Base-by-base conservation (phyloP, 768 basidiomycete species). In the Serendipita sp. region DNA sequence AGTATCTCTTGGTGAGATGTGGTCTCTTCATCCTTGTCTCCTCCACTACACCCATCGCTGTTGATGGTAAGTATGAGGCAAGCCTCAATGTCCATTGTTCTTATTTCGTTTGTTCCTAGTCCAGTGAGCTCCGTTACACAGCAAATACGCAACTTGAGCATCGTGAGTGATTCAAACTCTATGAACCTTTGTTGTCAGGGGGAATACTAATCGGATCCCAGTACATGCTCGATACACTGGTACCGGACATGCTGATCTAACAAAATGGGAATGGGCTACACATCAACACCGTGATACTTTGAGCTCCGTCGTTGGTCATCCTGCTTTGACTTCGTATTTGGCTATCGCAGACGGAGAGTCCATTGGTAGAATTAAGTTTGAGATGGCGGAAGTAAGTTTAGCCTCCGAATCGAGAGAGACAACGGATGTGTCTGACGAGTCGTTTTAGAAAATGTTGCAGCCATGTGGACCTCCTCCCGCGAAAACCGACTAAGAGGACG, bases 261-360 rank as follows among this genome's bases (percentile, higher is more conserved):
- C 91, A 3, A 98, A 98, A 79, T 93, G 87, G 95, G 95, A 98
- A 72, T 98, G 95, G 95, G 75, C 95, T 52, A 96, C 92, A 4
- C 91, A 97, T 75, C 95, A 97, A 72, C 94, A 97, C 76, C 85
- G 95, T 46, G 95, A 98, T 73, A 94, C 92, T n/a, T 77, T 91
- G 67, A 78, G 94, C 28, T 88, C 94, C 7, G 93, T 98, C 67
- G 85, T 93, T 51, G 92, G 95, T 1, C 96, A 99, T 73, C 82
- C 91, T 2, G 81, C 89, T 0, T 76, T 99, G 65, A 77, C 85
- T 13, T 90, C 90, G 1, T 99, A 88, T 72, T 79, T 97, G 52
- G 85, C 93, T 1, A 84, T 98, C 70, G 94, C 94, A 13, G 95
- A 99, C 68, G 91, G 92, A 2, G 93, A 97, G 74, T 80, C 90